Conservation (phyloP, 2,329 filamentous ascomycete genomes). For the Ramularia endophylla region DNA sequence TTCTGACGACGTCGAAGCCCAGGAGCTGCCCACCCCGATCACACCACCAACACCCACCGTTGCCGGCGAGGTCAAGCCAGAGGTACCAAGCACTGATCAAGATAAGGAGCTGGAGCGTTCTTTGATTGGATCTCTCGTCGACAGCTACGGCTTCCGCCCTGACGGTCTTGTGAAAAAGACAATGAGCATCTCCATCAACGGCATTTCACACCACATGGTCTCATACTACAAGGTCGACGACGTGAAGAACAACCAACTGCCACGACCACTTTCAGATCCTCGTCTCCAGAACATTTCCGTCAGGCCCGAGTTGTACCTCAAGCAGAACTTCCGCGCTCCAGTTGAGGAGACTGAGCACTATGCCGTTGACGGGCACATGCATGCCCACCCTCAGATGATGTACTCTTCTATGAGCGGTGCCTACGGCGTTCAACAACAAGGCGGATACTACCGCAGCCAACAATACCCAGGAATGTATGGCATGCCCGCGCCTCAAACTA, state of each 20-base stretch:
- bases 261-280: slow-evolving; percentile 53
- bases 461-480: slow-evolving; percentile 29
- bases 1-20: slow-evolving; percentile 28
- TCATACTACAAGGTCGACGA: slow-evolving; percentile 84
- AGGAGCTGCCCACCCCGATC: slow-evolving; percentile 25
- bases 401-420: slow-evolving; percentile 25
- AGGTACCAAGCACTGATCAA: slow-evolving; percentile 25
- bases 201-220: slow-evolving; percentile 76
- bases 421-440: slow-evolving; percentile 25
- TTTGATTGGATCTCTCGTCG: slow-evolving; percentile 76
- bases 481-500: slow-evolving; percentile 15
- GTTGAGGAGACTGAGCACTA: slow-evolving; percentile 35
- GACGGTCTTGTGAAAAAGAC: slow-evolving; percentile 88
- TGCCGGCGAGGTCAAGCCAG: slow-evolving; percentile 24
- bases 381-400: slow-evolving; percentile 32
- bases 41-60: slow-evolving; percentile 29
- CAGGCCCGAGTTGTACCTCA: slow-evolving; percentile 33
- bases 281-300: slow-evolving; percentile 30
- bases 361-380: slow-evolving; percentile 30
- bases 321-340: slow-evolving; percentile 36
- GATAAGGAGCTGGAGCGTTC: slow-evolving; percentile 50
- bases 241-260: slow-evolving; percentile 57
- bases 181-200: slow-evolving; percentile 70
- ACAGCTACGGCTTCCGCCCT: slow-evolving; percentile 81
- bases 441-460: slow-evolving; percentile 24